A percentile compares a stretch with the other conserved stretches of the same genome.
phyloP scores from a whole-genome alignment of 495 filamentous ascomycete genomes.

The Hyaloscypha variabilis region DNA sequence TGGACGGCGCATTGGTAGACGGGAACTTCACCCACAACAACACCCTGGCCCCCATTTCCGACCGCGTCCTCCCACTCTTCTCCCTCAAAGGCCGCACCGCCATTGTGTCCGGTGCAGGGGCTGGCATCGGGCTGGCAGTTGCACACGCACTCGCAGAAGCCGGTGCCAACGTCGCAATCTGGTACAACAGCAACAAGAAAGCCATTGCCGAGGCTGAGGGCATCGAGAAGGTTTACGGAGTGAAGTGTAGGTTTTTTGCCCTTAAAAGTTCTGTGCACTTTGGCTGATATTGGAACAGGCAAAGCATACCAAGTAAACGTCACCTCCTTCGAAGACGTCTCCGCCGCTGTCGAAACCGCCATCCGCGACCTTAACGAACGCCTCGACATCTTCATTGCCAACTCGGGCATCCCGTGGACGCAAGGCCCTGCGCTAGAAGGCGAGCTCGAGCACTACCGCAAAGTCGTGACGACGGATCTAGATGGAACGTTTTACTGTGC shows the following conservation, averaged over 20 bases:
- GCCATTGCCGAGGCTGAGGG: constrained; percentile 69
- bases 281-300: constrained; percentile 45
- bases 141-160: constrained; percentile 82
- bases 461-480: constrained; percentile 74
- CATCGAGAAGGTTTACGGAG: constrained; percentile 75
- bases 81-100: constrained; percentile 83
- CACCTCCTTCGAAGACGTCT: constrained; percentile 58
- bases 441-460: constrained; percentile 62
- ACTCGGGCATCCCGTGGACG: constrained; percentile 77
- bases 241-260: constrained; percentile 79
- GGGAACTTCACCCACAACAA: constrained; percentile 63
- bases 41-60: constrained; percentile 59
- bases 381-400: constrained; percentile 80
- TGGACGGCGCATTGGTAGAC: constrained; percentile 45
- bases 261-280: no score
- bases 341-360: constrained; percentile 55
- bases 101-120: constrained; percentile 79
- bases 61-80: constrained; percentile 73
- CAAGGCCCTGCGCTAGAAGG: constrained; percentile 70
- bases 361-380: constrained; percentile 73
- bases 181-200: constrained; percentile 80
- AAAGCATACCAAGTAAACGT: constrained; percentile 77
- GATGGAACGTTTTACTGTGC: constrained; percentile 86
- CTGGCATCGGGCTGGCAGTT: constrained; percentile 79
- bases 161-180: constrained; percentile 85